Percentiles rank a stretch among this genome's conserved stretches.
These are phyloP conservation scores for Xylariaceae sp. DNA, from an alignment of 2,329 filamentous ascomycete genomes.

Conservation along the genomic window DNA sequence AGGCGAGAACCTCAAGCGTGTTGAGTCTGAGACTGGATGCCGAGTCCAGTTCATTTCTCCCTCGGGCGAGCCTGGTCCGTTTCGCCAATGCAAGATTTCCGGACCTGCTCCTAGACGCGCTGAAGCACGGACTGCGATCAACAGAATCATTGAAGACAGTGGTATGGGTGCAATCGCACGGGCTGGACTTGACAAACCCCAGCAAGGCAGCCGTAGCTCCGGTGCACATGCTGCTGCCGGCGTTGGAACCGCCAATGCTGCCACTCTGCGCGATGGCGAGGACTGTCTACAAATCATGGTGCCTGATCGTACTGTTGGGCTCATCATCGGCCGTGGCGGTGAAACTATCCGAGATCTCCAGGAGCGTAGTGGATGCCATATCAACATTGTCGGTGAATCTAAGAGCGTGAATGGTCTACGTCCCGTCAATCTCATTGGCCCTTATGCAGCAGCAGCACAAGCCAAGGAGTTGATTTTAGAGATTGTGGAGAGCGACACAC, in stretches of 20 bases:
- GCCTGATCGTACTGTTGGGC: slow-evolving; percentile 83
- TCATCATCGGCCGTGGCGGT: slow-evolving; percentile 90
- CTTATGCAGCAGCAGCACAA: slow-evolving; percentile 65
- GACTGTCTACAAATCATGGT: slow-evolving; percentile 92
- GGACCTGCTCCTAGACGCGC: slow-evolving; percentile 68
- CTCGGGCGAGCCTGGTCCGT: slow-evolving; percentile 64
- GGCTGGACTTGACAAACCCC: slow-evolving; percentile 42
- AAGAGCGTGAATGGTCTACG: slow-evolving; percentile 88
- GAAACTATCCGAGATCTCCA: slow-evolving; percentile 92
- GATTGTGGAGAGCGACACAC: slow-evolving; percentile 87
- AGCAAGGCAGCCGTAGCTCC: slow-evolving; percentile 30
- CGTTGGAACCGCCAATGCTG: slow-evolving; percentile 19
- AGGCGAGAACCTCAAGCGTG: slow-evolving; percentile 81
- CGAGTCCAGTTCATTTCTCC: slow-evolving; percentile 85
- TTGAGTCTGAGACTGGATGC: slow-evolving; percentile 77
- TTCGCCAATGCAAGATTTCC: slow-evolving; percentile 81
- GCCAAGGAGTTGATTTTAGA: slow-evolving; percentile 89
- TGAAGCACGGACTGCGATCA: slow-evolving; percentile 78
- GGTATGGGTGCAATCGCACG: slow-evolving; percentile 53
- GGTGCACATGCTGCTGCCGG: slow-evolving; percentile 24
- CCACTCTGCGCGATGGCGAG: slow-evolving; percentile 69
- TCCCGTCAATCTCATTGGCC: slow-evolving; percentile 86
- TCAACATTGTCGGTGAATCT: slow-evolving; percentile 90
- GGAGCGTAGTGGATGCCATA: slow-evolving; percentile 87
- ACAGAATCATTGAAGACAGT: slow-evolving; percentile 83